Conservation (phyloP, 805 yeast genomes). For the Zygoascus flipseniorum region DNA sequence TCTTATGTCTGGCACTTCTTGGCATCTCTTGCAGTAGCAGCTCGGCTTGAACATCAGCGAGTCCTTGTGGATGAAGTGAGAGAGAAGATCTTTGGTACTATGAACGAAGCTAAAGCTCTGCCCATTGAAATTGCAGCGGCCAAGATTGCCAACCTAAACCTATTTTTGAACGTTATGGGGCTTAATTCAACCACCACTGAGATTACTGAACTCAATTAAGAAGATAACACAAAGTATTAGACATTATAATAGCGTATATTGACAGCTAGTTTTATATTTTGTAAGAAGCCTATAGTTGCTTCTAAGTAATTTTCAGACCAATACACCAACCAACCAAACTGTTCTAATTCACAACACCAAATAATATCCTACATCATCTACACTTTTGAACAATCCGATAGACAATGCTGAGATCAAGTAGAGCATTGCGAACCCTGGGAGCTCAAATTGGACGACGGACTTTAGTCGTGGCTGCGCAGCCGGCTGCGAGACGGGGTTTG, state of each 20-base stretch:
- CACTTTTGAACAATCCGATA: neutral
- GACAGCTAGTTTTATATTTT: neutral
- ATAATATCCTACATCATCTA: neutral
- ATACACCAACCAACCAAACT: neutral
- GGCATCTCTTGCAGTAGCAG: constrained; percentile 88
- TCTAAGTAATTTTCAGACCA: neutral
- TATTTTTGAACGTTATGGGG: constrained; percentile 95
- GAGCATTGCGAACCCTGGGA: neutral
- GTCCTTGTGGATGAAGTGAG: constrained; percentile 89
- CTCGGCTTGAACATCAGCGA: constrained; percentile 80
- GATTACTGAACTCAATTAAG: constrained; percentile 55
- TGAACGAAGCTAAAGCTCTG: constrained; percentile 58
- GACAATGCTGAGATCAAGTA: neutral
- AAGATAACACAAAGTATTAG: neutral
- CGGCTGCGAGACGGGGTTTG: neutral
- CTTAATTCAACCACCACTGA: constrained; percentile 84
- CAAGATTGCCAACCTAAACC: constrained; percentile 70
- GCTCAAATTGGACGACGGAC: constrained; percentile 2
- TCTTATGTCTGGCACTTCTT: constrained; percentile 94
- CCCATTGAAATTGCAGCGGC: constrained; percentile 45
- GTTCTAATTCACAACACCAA: neutral
- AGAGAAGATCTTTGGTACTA: constrained; percentile 84
- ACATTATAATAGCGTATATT: neutral
- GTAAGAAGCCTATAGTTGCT: neutral
- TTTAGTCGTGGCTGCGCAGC: neutral